These are phyloP conservation scores for Talaromyces verruculosus DNA, from an alignment of 2,329 filamentous ascomycete species.

Conservation along the genomic window DNA sequence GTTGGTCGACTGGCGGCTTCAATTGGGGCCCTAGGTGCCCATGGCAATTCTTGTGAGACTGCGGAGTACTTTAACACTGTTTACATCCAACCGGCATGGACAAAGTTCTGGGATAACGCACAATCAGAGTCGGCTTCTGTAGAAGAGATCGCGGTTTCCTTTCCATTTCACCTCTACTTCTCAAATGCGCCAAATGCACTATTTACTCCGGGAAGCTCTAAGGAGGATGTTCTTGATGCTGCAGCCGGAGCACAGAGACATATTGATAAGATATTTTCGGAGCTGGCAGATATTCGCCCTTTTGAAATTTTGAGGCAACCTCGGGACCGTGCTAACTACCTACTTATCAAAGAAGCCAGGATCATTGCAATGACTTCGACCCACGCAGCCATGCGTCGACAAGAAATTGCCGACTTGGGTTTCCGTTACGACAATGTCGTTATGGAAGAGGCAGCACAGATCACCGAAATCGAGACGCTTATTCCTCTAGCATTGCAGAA, in stretches of 20 bases:
- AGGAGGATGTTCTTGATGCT: constrained; percentile 70
- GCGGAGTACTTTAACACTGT: constrained; percentile 95
- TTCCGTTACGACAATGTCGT: constrained; percentile 98
- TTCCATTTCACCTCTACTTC: constrained; percentile 89
- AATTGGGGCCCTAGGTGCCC: constrained; percentile 85
- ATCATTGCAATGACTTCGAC: constrained; percentile 99
- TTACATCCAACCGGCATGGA: constrained; percentile 86
- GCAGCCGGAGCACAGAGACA: constrained; percentile 84
- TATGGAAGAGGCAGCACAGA: constrained; percentile 98
- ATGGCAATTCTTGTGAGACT: constrained; percentile 93
- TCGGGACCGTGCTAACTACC: constrained; percentile 92
- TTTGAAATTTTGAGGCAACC: constrained; percentile 91
- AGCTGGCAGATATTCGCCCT: constrained; percentile 87
- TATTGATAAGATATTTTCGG: constrained; percentile 84
- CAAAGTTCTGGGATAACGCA: constrained; percentile 70
- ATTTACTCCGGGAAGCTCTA: constrained; percentile 66
- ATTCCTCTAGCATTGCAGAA: constrained; percentile 92
- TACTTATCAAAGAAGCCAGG: constrained; percentile 91
- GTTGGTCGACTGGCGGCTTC: constrained; percentile 83
- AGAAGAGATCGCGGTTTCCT: constrained; percentile 67
- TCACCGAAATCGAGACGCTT: constrained; percentile 96
- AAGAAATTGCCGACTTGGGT: constrained; percentile 85
- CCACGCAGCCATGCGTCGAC: constrained; percentile 88
- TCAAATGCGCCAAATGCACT: constrained; percentile 81
- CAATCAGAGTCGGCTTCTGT: constrained; percentile 57